Evolutionary conservation across 163 green algal genomes (phyloP), one percentile per base, ranked within the genome.

Genomic region (Chlamydomonas reinhardtii): DNA sequence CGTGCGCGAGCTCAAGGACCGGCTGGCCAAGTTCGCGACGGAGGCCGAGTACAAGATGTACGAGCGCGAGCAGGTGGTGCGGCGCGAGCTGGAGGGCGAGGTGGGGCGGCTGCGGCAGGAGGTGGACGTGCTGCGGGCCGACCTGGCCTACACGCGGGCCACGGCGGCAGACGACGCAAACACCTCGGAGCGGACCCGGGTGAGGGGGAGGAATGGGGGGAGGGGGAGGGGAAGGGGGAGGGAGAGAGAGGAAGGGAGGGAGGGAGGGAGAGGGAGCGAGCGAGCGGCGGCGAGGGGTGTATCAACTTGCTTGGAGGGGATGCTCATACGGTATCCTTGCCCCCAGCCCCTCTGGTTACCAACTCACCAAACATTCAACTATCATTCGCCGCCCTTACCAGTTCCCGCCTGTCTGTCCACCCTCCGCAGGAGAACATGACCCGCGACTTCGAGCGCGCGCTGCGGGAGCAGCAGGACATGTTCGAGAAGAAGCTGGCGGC

Each of bases 31-130:
- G 73, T 79, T 78, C 12, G 82, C 88, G n/a, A 89, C 72, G 24
- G 73, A 75, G 43, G 76, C 88, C 6, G 88, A 91, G 35, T 91
- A 89, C 88, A 89, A 89, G 73, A 79, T 87, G 54, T 91, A 91
- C 65, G 82, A 91, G 73, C 71, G 83, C 35, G 88, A 91, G 74
- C 82, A 89, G 77, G 73, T 84, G 32, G 82, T 88, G 29, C 74
- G 87, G 2, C 81, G 87, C 6, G 74, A 87, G 37, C 64, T 91
- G n/a, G 80, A 91, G 52, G 81, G 61, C 5, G 81, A 91, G 74
- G 32, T 91, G n/a, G 35, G 52, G 20, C 86, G 79, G 4, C 65
- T 86, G 72, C 71, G 81, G 20, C 43, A 66, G 48, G 76, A 83
- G 70, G 61, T 69, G 76, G 85, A 82, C 31, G 64, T 75, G 61